Base-by-base conservation (phyloP, 1,284 basidiomycete genomes). In the Rhodotorula sp. region DNA sequence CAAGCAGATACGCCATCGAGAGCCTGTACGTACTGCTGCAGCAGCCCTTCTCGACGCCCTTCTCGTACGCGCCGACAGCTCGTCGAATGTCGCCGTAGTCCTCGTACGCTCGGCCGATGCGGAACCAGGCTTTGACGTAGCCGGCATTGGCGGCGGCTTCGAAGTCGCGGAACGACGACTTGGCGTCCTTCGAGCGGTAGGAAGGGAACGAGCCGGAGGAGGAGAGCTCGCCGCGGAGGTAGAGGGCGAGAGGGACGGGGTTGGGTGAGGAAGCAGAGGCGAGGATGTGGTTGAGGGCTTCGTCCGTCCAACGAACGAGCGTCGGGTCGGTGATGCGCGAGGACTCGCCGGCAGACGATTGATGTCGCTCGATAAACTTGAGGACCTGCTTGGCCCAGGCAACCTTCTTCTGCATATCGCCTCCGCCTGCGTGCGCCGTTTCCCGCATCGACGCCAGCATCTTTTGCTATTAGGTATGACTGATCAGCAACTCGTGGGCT, bases 41-140 rank as follows among this genome's bases (percentile, higher is more conserved):
- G 60, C 92, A 89, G 26, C 85, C 85, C 24, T 83, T 81, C 70
- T 86, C 86, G 44, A 87, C 84, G 2, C 91, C 93, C 11, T 89
- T 85, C 74, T 91, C 88, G 78, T 93, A 94, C 74, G 91, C 94
- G 52, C 91, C 89, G 57, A 82, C 85, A 0, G 93, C 92, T 50
- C 88, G 86, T 0, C 79, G 70, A 2, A 84, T 67, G 52, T 77
- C 76, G 9, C 75, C 73, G 50, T 66, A 71, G 58, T 75, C 68
- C 56, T 97, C 94, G 78, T 97, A 96, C 76, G 96, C 94, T 37
- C 89, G 83, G 0, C 92, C 94, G 4, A 96, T 86, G 56, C 88
- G 85, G 81, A 93, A 96, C 94, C 94, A 97, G 0, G 89, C 89
- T 31, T 85, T 82, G 16, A 83, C 80, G 73, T 87, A 88, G 0